phyloP scores from a whole-genome alignment of 768 basidiomycete genomes.

The Boletus barrowsii region DNA sequence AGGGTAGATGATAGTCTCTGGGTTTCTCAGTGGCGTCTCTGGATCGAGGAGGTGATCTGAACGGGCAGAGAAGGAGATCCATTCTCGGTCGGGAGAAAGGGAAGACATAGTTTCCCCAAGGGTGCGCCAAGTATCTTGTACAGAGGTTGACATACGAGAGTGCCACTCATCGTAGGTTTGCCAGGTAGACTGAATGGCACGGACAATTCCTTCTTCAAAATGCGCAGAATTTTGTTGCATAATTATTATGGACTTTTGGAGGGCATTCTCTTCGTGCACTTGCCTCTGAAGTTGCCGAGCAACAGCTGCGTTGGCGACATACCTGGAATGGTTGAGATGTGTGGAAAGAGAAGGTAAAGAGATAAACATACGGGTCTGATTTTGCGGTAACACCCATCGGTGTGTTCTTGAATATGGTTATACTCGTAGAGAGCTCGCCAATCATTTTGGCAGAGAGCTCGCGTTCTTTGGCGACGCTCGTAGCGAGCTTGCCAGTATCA shows the following conservation, averaged over 20 bases:
- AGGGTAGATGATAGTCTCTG: constrained; percentile 76
- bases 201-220: constrained; percentile 96
- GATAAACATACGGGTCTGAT: constrained; percentile 12
- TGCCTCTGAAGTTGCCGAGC: constrained; percentile 82
- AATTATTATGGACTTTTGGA: constrained; percentile 96
- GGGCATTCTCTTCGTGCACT: constrained; percentile 94
- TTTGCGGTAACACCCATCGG: constrained; percentile 78
- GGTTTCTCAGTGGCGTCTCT: constrained; percentile 88
- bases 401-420: constrained; percentile 93
- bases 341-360: background rate
- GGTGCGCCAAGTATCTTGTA: constrained; percentile 70
- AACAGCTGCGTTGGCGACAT: constrained; percentile 69
- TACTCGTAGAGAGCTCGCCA: constrained; percentile 80
- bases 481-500: constrained; percentile 90
- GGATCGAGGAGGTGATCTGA: constrained; percentile 95
- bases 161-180: constrained; percentile 95
- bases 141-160: constrained; percentile 68
- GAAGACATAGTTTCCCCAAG: constrained; percentile 74
- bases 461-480: constrained; percentile 88
- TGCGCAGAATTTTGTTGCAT: constrained; percentile 97
- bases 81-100: constrained; percentile 85
- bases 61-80: constrained; percentile 92
- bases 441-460: constrained; percentile 79
- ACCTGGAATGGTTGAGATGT: constrained; percentile 36
- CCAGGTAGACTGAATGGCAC: constrained; percentile 95